Conservation (phyloP, 805 yeast genomes). For the Cyberlindnera japonica region DNA sequence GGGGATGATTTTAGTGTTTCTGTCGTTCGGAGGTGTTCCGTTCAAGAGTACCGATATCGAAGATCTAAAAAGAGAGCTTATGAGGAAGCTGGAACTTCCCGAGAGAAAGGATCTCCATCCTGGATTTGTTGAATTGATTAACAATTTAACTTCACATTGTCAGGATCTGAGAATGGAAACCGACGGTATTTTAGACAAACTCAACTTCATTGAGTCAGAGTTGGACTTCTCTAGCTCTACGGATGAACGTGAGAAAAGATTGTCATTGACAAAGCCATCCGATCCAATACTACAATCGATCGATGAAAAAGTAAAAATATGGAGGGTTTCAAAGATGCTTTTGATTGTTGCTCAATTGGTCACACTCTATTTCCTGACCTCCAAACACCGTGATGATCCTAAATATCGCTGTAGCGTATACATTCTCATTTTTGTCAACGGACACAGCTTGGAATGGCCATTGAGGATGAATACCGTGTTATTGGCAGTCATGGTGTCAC, state of each 20-base stretch:
- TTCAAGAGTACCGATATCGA: constrained; percentile 34
- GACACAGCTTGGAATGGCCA: too few relatives aligned
- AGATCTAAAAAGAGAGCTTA: constrained; percentile 34
- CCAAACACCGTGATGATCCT: too few relatives aligned
- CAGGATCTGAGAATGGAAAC: constrained; percentile 43
- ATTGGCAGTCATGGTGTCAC: too few relatives aligned
- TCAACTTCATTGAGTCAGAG: not conserved
- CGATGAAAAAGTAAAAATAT: too few relatives aligned
- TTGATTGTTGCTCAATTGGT: too few relatives aligned
- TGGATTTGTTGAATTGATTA: constrained; percentile 37
- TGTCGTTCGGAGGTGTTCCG: constrained; percentile 72
- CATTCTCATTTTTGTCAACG: too few relatives aligned
- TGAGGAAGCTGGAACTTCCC: constrained; percentile 15
- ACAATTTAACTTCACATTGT: constrained; percentile 33
- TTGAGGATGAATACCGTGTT: too few relatives aligned
- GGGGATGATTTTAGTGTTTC: constrained; percentile 75
- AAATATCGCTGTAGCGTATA: too few relatives aligned
- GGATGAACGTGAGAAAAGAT: constrained; percentile 1
- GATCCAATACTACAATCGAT: too few relatives aligned
- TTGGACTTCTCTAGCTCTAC: too few relatives aligned
- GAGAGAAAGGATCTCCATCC: constrained; percentile 24
- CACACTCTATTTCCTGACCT: too few relatives aligned
- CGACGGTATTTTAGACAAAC: constrained; percentile 31
- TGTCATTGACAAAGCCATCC: constrained; percentile 2
- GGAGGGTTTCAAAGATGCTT: too few relatives aligned